These are phyloP conservation scores for Pinus albicaulis DNA, from an alignment of 75 land plant genomes.

Conservation along the genomic window DNA sequence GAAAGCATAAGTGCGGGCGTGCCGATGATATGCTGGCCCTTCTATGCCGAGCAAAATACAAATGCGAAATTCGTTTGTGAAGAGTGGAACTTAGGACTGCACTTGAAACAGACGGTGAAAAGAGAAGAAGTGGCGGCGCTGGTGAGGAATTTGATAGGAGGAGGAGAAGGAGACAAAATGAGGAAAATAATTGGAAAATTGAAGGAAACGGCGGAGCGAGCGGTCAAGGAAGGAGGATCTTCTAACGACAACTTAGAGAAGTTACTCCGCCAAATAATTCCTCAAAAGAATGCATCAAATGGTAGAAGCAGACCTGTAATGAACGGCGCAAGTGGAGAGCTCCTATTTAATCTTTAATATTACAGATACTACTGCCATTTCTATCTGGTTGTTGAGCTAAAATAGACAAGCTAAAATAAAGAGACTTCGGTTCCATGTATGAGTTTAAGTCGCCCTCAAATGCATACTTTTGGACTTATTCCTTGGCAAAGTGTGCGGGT, in stretches of 20 bases:
- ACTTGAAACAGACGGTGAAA: constrained; percentile 21
- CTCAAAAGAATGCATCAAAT: too few species aligned
- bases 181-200: constrained; percentile 26
- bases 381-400: too few species aligned
- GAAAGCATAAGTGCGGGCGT: constrained; percentile 49
- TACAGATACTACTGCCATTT: too few species aligned
- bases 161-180: constrained; percentile 36
- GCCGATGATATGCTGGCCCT: constrained; percentile 69
- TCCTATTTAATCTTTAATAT: too few species aligned
- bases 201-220: constrained; percentile 26
- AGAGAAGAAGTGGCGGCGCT: constrained; percentile 2
- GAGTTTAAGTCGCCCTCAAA: too few species aligned
- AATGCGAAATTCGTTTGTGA: constrained; percentile 12
- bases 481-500: too few species aligned
- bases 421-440: too few species aligned
- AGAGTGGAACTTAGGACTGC: constrained; percentile 33
- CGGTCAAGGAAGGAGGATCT: constrained; percentile 48
- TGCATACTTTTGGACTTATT: too few species aligned
- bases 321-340: too few species aligned
- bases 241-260: constrained; percentile 18
- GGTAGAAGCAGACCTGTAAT: too few species aligned
- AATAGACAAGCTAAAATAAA: too few species aligned
- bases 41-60: constrained; percentile 48
- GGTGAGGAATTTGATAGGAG: constrained; percentile 28
- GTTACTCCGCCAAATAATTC: not conserved